Evolutionary conservation across 495 filamentous ascomycete genomes (phyloP).

Genomic region (Bacidia gigantensis): DNA sequence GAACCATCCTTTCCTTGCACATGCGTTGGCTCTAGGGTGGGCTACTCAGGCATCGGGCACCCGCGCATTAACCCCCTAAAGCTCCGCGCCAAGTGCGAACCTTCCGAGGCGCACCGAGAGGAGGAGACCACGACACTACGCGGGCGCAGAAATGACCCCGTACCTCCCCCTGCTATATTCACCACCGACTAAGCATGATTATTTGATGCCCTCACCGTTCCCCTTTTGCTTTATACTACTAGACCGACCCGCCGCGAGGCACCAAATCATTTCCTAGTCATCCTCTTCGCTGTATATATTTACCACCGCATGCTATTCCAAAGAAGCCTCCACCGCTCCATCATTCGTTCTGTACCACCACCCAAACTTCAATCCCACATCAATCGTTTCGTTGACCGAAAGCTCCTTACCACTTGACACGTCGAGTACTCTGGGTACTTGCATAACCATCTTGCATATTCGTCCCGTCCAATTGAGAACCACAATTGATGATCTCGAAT

Average conservation of each 20-base stretch:
- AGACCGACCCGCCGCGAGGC: conserved; percentile 1
- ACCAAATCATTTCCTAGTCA: conserved; percentile 1
- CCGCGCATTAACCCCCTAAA: not conserved
- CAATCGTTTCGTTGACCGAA: not conserved
- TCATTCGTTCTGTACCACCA: not conserved
- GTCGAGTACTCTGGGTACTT: not conserved
- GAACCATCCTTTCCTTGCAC: too few species aligned
- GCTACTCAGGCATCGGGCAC: not conserved
- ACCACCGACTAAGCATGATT: not conserved
- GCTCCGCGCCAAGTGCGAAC: not conserved
- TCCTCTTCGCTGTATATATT: conserved; percentile 3
- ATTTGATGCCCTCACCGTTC: not conserved
- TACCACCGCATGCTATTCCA: not conserved
- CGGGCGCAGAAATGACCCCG: not conserved
- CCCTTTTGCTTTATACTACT: not conserved
- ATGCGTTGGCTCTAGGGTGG: too few species aligned
- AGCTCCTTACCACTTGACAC: not conserved
- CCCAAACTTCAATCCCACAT: not conserved
- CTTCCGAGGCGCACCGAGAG: not conserved
- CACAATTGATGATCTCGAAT: not conserved
- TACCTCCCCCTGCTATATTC: not conserved
- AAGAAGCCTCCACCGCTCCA: not conserved
- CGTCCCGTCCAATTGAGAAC: not conserved
- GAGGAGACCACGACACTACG: not conserved
- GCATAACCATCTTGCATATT: not conserved